Base-by-base conservation (phyloP, 768 basidiomycete species). In the Mycena galericulata region DNA sequence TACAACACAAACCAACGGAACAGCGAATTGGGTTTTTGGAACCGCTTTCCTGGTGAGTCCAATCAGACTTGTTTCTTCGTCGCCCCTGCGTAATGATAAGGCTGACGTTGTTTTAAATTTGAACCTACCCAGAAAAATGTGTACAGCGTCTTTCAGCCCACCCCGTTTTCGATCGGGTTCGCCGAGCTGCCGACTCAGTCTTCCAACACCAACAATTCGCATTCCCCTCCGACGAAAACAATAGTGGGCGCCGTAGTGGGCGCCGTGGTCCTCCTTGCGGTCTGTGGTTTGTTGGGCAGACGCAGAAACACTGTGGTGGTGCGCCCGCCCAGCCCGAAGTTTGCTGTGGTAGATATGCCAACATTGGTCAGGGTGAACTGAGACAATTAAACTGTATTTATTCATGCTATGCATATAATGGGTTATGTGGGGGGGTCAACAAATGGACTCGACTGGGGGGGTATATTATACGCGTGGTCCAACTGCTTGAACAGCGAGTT, bases 161-260 rank as follows among this genome's bases (percentile, higher is more conserved):
- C 43, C 57, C 57, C 57, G 57, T 59, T 59, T 59, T 59, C 57
- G 57, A 59, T 59, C 57, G 57, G 57, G 22, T 59, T 59, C 43
- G 57, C 57, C 43, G 29, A 59, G 30, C 57, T 59, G 57, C 32
- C 57, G 29, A 59, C 4, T 59, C 57, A 59, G 57, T 47, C 46
- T 22, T 47, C 46, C 46, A 47, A 47, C 17, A 47, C 46, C 34
- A 14, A n/a, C n/a, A n/a, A n/a, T n/a, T n/a, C n/a, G n/a, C n/a
- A 20, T 47, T 47, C n/a, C n/a, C 6, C 40, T 47, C 46, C 17
- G 46, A 14, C 6, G 46, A 47, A 22, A 47, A 4, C 26, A 3
- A 47, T 47, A 47, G 46, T 26, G 46, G 46, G n/a, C 46, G 3
- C 17, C 46, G 46, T 14, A 57, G 55, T 41, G 40, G 55, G 36